These are phyloP conservation scores for Cryptosporidium parvum DNA, from an alignment of 169 alveolate species.

Conservation along the genomic window DNA sequence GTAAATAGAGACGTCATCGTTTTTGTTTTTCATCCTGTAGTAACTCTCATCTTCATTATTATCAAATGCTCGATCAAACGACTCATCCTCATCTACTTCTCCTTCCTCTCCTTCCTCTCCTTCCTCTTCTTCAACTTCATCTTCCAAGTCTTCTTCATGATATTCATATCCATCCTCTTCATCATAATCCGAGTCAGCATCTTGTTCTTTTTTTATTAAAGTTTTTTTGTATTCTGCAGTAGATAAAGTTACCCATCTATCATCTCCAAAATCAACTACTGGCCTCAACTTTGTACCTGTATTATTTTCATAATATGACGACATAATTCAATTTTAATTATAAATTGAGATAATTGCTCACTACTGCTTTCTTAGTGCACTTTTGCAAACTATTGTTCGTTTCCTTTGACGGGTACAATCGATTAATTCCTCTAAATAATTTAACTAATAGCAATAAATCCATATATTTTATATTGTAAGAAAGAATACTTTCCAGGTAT, in stretches of 20 bases:
- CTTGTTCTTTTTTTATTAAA: constrained; percentile 13
- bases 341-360: background rate
- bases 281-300: constrained; percentile 71
- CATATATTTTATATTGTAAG: background rate
- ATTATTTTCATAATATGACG: constrained; percentile 54
- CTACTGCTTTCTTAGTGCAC: background rate
- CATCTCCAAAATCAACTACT: constrained; percentile 72
- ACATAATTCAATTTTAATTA: constrained; percentile 3
- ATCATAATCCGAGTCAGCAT: background rate
- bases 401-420: background rate
- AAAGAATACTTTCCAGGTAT: background rate
- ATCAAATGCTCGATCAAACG: background rate
- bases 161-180: constrained; percentile 28
- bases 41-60: background rate
- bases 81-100: constrained; percentile 24
- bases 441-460: background rate
- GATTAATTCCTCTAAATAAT: background rate
- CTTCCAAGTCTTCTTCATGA: constrained; percentile 34
- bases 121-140: constrained; percentile 5
- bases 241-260: constrained; percentile 75
- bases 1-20: constrained; percentile 52
- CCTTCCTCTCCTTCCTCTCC: constrained; percentile 13
- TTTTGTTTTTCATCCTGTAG: background rate
- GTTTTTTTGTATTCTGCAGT: constrained; percentile 69
- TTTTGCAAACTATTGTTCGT: background rate